A percentile compares a stretch with the other conserved stretches of the same genome.
phyloP scores from a whole-genome alignment of 805 yeast genomes.

The Kodamaea nitidulidarum region DNA sequence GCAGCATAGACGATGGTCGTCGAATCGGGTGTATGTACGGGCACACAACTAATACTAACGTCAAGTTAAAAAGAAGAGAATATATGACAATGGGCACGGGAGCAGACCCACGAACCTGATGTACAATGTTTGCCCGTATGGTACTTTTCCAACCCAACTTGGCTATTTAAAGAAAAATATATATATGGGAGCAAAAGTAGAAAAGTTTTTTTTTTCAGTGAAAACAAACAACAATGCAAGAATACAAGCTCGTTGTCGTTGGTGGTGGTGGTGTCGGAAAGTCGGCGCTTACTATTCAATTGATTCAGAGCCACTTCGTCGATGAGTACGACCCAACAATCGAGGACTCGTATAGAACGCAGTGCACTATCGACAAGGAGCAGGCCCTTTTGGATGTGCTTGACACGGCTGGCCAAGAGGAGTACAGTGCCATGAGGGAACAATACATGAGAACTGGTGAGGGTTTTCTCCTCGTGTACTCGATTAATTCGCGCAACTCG shows the following conservation, averaged over 20 bases:
- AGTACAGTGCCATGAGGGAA: constrained; percentile 80
- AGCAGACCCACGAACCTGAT: too few relatives aligned
- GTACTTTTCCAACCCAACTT: too few relatives aligned
- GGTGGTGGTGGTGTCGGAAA: constrained; percentile 99
- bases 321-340: constrained; percentile 98
- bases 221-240: constrained; percentile 43
- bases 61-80: too few relatives aligned
- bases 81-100: too few relatives aligned
- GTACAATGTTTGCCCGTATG: too few relatives aligned
- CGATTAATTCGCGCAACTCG: constrained; percentile 79
- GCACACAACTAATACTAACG: too few relatives aligned
- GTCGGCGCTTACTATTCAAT: constrained; percentile 90
- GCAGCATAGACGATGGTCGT: too few relatives aligned
- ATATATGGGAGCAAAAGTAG: constrained; percentile 1
- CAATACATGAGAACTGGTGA: constrained; percentile 96
- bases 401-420: constrained; percentile 99
- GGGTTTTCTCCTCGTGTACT: constrained; percentile 85
- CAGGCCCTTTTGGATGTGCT: constrained; percentile 65
- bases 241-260: constrained; percentile 90
- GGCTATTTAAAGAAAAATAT: neutral
- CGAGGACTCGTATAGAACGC: constrained; percentile 88
- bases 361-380: constrained; percentile 76
- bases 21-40: too few relatives aligned
- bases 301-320: constrained; percentile 91
- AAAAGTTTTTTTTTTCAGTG: constrained; percentile 2